Evolutionary conservation across 805 yeast species (phyloP), one percentile per base, ranked within the genome.

Genomic region (Helenozyma baotianmanensis): DNA sequence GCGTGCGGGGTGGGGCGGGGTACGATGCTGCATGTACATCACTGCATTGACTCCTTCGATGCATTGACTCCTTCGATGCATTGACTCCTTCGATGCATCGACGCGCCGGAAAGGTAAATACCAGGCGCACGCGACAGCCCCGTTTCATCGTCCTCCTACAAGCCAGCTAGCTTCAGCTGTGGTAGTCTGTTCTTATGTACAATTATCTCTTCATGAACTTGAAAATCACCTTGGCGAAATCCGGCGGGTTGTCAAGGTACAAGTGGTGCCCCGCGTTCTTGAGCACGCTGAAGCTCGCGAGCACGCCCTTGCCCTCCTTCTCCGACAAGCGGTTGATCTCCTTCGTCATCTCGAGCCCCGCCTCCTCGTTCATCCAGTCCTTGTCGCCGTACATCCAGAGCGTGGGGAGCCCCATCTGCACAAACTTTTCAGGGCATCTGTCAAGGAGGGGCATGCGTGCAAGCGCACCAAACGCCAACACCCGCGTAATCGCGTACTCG

Each of bases 331-430:
- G 33, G 32, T 45, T 46, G 34, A 54, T 51, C 23, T 54, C 58
- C 23, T 45, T 36, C 8, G 39, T 43, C 50, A 53, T 53, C 21
- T 45, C 51, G 22, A 29, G 51, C 2, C 87, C 87, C 9, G 80
- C 82, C 28, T 64, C 68, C 33, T 66, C 72, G 39, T 74, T 74
- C 86, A 80, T 80, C 87, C 87, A 80, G 52, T 80, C 87, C 23
- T 56, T 60, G 38, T 78, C 84, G 8, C 87, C 87, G 46, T 80
- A 80, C 15, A 78, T 40, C 80, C 82, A 77, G 19, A 77, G 52
- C 1, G 76, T 64, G 3, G 76, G 76, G 11, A 73, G 42, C 38
- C 48, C 30, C 67, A 54, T 29, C 43, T 58, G 11, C 64, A 77
- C 44, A 68, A 54, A 56, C 38, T 42, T 50, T 25, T 54, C 49